Evolutionary conservation across 2,329 filamentous ascomycete genomes (phyloP).

Genomic region (Graphilbum fragrans): DNA sequence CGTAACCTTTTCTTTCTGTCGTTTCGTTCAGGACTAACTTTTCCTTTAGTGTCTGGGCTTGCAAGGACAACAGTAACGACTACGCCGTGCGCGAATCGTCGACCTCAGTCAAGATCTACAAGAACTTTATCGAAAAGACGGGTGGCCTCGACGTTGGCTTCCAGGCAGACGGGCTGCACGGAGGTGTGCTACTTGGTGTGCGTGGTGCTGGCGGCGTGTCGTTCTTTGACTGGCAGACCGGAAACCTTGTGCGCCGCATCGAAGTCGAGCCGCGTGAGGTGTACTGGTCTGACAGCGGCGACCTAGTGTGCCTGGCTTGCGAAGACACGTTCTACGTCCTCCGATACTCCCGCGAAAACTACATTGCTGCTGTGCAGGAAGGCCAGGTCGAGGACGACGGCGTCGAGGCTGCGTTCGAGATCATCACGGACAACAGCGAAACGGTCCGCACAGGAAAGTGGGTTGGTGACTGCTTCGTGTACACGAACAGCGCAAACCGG

Average conservation of each 20-base stretch:
- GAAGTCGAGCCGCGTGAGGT: slow-evolving; percentile 65
- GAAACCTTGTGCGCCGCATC: slow-evolving; percentile 80
- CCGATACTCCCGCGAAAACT: slow-evolving; percentile 81
- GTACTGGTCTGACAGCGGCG: slow-evolving; percentile 96
- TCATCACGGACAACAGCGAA: slow-evolving; percentile 91
- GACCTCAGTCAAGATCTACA: slow-evolving; percentile 93
- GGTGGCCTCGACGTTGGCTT: slow-evolving; percentile 90
- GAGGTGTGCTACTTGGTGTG: slow-evolving; percentile 83
- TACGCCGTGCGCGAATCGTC: slow-evolving; percentile 92
- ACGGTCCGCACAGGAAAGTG: slow-evolving; percentile 89
- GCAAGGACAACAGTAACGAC: slow-evolving; percentile 96
- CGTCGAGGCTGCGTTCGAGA: slow-evolving; percentile 90
- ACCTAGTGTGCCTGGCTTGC: slow-evolving; percentile 83
- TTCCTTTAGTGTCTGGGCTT: slow-evolving; percentile 58
- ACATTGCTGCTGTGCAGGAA: slow-evolving; percentile 68
- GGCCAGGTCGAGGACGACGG: slow-evolving; percentile 81
- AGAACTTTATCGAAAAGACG: slow-evolving; percentile 89
- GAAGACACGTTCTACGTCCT: slow-evolving; percentile 94
- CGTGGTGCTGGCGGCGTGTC: slow-evolving; percentile 91
- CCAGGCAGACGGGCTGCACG: slow-evolving; percentile 81
- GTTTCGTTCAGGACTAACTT: not conserved
- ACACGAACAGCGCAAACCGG: slow-evolving; percentile 93
- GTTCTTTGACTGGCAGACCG: slow-evolving; percentile 92
- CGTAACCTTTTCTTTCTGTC: not conserved
- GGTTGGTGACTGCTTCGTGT: slow-evolving; percentile 98